A percentile compares a stretch with the other conserved stretches of the same genome.
These are phyloP conservation scores for Isatis tinctoria DNA, from an alignment of 345 rosid species.

Conservation along the genomic window DNA sequence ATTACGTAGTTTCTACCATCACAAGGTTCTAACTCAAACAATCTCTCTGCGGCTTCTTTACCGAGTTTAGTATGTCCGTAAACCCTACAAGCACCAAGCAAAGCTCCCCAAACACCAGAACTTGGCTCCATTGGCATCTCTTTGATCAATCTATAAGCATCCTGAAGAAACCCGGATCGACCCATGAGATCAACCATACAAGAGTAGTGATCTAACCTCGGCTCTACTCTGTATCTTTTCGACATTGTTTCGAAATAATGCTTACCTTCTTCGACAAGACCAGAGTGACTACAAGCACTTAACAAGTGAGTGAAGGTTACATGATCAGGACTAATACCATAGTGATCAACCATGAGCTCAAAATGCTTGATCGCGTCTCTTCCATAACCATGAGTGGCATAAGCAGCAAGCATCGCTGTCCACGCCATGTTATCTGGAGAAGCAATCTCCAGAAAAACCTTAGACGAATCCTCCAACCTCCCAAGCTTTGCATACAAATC, in stretches of 20 bases:
- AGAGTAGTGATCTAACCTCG: conserved; percentile 61
- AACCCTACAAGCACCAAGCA: conserved; percentile 69
- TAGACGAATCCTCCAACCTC: conserved; percentile 37
- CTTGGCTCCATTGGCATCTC: conserved; percentile 66
- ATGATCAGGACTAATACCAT: conserved; percentile 54
- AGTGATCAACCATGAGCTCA: conserved; percentile 45
- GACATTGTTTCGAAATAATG: conserved; percentile 50
- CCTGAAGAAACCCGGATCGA: conserved; percentile 54
- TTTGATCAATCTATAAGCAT: conserved; percentile 50
- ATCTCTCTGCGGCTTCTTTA: conserved; percentile 46
- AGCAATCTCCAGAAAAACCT: conserved; percentile 44
- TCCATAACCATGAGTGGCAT: conserved; percentile 64
- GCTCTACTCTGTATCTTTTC: conserved; percentile 39
- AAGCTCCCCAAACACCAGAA: conserved; percentile 77
- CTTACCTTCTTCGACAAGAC: conserved; percentile 56
- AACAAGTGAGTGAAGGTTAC: conserved; percentile 75
- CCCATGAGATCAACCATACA: conserved; percentile 79
- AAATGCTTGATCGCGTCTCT: conserved; percentile 52
- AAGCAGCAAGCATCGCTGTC: conserved; percentile 76
- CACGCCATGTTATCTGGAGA: conserved; percentile 61
- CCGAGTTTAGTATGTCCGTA: conserved; percentile 45
- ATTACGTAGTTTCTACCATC: conserved; percentile 64
- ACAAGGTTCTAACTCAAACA: conserved; percentile 52
- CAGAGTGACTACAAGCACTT: conserved; percentile 73
- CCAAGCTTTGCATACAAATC: conserved; percentile 60